Conservation (phyloP, 1,284 basidiomycete genomes). For the Rhizoctonia solani region DNA sequence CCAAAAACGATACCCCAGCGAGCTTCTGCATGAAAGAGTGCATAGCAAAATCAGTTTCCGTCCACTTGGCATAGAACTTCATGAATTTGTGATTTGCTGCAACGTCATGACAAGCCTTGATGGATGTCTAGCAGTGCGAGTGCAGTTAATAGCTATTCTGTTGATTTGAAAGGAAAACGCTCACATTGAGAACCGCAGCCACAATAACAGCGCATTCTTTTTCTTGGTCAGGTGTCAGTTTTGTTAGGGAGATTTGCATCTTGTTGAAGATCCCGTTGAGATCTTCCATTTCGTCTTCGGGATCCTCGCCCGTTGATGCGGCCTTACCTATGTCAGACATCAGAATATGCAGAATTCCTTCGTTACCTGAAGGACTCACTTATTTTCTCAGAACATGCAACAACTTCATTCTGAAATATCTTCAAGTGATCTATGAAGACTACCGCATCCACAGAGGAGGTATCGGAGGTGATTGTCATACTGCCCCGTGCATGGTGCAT, state of each 20-base stretch:
- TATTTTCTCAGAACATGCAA: not conserved
- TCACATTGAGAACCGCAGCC: not conserved
- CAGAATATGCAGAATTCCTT: not conserved
- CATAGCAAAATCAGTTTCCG: not conserved
- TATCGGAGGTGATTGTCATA: no score
- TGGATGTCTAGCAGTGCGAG: not conserved
- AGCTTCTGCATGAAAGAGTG: not conserved
- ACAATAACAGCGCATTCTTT: not conserved
- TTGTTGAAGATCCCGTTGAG: not conserved
- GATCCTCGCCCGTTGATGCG: not conserved
- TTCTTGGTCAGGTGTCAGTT: constrained; percentile 4
- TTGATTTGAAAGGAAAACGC: no score
- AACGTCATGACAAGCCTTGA: not conserved
- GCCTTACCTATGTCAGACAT: not conserved
- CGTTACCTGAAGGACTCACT: not conserved
- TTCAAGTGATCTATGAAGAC: not conserved
- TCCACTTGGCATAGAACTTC: constrained; percentile 9
- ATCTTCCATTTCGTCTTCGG: not conserved
- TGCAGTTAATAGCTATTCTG: no score
- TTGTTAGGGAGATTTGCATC: not conserved
- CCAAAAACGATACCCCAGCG: no score
- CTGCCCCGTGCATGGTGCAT: constrained; percentile 11
- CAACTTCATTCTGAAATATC: not conserved
- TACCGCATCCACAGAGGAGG: not conserved
- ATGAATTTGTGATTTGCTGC: constrained; percentile 1